Percentiles rank a stretch among this genome's conserved stretches.
Conservation (phyloP, 768 basidiomycete species). For the Boletus pseudopeckii region DNA sequence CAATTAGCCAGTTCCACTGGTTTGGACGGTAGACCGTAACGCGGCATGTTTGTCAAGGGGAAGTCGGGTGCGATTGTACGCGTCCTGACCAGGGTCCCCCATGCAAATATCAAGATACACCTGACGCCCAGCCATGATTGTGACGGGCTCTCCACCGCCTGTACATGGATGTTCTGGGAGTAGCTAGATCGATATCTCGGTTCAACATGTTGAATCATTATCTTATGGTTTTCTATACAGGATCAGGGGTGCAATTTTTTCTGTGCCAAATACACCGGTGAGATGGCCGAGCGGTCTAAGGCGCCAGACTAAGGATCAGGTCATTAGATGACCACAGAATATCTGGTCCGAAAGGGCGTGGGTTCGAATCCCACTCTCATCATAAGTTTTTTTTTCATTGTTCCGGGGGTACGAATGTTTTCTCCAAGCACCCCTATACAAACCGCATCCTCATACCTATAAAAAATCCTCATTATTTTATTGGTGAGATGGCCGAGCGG, state of each 20-base stretch:
- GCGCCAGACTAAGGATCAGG: constrained; percentile 54
- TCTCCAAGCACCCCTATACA: too few relatives aligned
- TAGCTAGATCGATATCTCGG: not conserved
- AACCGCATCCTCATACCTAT: too few relatives aligned
- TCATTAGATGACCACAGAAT: constrained; percentile 25
- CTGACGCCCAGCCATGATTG: constrained; percentile 8
- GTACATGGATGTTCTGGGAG: not conserved
- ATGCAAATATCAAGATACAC: constrained; percentile 43
- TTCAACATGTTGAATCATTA: too few relatives aligned
- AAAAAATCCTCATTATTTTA: too few relatives aligned
- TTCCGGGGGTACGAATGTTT: too few relatives aligned
- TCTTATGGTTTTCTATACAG: not conserved
- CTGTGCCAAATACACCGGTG: not conserved
- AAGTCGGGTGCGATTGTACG: constrained; percentile 34
- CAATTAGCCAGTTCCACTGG: constrained; percentile 41
- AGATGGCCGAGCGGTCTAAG: constrained; percentile 63
- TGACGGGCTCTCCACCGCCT: not conserved
- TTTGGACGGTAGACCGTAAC: constrained; percentile 41
- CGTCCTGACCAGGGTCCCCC: constrained; percentile 21
- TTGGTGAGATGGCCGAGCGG: constrained; percentile 53
- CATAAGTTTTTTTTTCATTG: constrained; percentile 9
- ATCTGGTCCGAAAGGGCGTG: constrained; percentile 42
- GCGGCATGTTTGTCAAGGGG: constrained; percentile 35
- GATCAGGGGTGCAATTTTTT: not conserved
- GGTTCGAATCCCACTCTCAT: constrained; percentile 42